phyloP scores from a whole-genome alignment of 345 rosid species.

The Eucalyptus erythrocorys region DNA sequence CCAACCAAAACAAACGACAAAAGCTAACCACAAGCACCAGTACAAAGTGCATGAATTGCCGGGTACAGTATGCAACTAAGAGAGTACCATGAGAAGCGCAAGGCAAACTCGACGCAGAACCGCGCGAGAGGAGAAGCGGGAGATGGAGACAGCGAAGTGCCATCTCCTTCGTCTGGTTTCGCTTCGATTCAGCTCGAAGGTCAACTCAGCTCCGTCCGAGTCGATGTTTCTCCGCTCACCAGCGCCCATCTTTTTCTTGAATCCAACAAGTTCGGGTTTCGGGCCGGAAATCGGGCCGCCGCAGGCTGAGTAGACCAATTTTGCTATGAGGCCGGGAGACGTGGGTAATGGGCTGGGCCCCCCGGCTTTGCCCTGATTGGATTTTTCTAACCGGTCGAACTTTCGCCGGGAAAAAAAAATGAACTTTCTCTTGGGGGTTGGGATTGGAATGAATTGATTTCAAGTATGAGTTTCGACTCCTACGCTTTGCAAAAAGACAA shows the following conservation, averaged over 20 bases:
- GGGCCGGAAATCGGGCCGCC: background rate
- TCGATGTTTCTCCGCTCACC: rapidly evolving
- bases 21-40: background rate
- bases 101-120: slow-evolving; percentile 1
- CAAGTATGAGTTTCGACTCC: too few species aligned
- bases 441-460: too few species aligned
- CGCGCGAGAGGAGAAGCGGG: slow-evolving; percentile 6
- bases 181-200: background rate
- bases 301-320: background rate
- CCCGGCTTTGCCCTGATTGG: background rate
- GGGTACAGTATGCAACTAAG: background rate
- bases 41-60: background rate
- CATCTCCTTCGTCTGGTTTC: slow-evolving; percentile 7
- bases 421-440: too few species aligned
- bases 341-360: background rate
- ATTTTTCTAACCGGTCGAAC: background rate
- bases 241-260: background rate
- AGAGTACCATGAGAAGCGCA: background rate
- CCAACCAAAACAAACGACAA: background rate
- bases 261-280: background rate
- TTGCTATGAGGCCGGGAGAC: background rate
- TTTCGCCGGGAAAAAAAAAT: too few species aligned
- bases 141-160: slow-evolving; percentile 27
- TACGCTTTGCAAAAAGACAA: too few species aligned
- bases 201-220: background rate